These are phyloP conservation scores for Lactarius sanguifluus DNA, from an alignment of 768 basidiomycete genomes.

Conservation along the genomic window DNA sequence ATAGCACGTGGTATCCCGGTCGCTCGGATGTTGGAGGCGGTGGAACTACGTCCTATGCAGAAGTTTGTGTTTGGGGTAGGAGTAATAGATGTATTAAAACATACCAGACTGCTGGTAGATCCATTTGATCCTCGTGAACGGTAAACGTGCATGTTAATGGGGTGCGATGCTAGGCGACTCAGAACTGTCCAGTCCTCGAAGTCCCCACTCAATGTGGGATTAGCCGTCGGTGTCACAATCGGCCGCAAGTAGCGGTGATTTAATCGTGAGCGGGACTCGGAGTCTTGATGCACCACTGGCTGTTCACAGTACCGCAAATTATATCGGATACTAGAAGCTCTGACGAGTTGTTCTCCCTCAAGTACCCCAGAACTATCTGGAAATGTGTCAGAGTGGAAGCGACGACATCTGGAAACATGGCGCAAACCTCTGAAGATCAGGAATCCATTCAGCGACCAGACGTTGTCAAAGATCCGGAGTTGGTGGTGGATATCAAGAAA, in stretches of 20 bases:
- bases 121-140: not conserved
- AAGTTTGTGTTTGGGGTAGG: not conserved
- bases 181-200: not conserved
- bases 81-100: not conserved
- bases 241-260: not conserved
- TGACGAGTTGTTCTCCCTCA: not conserved
- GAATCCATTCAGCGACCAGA: not conserved
- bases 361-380: not conserved
- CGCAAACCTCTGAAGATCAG: not conserved
- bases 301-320: not conserved
- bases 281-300: not conserved
- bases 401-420: not conserved
- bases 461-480: not conserved
- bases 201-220: not conserved
- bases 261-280: not conserved
- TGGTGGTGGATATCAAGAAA: not conserved
- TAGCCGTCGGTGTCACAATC: not conserved
- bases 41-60: not conserved
- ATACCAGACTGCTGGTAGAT: not conserved
- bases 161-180: not conserved
- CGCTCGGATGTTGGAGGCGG: not conserved
- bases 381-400: not conserved
- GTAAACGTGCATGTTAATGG: not conserved
- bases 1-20: not conserved
- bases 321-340: not conserved